Percentiles rank a stretch among this genome's conserved stretches.
These are phyloP conservation scores for Cyberlindnera maclurae DNA, from an alignment of 805 yeast species.

Conservation along the genomic window DNA sequence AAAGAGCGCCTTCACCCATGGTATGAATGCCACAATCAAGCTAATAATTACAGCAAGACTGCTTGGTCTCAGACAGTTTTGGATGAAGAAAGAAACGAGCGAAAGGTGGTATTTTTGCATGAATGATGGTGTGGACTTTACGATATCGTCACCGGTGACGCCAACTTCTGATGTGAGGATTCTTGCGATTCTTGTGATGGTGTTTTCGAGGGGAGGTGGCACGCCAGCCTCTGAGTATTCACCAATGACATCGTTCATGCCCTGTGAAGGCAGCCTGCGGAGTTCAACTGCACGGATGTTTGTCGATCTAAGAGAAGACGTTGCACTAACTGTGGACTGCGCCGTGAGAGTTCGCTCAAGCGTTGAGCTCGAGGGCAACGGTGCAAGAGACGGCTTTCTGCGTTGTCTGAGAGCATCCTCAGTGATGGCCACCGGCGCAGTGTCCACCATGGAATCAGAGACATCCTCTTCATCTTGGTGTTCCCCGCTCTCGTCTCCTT, in stretches of 20 bases:
- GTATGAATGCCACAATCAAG: constrained; percentile 67
- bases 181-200: constrained; percentile 12
- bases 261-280: constrained; percentile 30
- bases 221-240: constrained; percentile 27
- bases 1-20: constrained; percentile 74
- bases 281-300: constrained; percentile 4
- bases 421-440: not conserved
- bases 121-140: constrained; percentile 15
- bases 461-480: no score
- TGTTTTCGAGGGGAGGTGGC: constrained; percentile 2
- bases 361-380: not conserved
- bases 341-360: not conserved
- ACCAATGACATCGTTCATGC: constrained; percentile 34
- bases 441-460: no score
- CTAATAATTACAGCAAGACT: constrained; percentile 62
- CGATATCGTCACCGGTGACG: constrained; percentile 2
- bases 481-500: no score
- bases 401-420: not conserved
- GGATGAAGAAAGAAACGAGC: constrained; percentile 30
- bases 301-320: not conserved
- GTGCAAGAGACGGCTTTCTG: not conserved
- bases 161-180: constrained; percentile 20
- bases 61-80: constrained; percentile 63
- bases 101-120: constrained; percentile 24
- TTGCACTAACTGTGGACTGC: not conserved